Evolutionary conservation across 345 rosid genomes (phyloP), one percentile per base, ranked within the genome.

Genomic region (Laguncularia racemosa): DNA sequence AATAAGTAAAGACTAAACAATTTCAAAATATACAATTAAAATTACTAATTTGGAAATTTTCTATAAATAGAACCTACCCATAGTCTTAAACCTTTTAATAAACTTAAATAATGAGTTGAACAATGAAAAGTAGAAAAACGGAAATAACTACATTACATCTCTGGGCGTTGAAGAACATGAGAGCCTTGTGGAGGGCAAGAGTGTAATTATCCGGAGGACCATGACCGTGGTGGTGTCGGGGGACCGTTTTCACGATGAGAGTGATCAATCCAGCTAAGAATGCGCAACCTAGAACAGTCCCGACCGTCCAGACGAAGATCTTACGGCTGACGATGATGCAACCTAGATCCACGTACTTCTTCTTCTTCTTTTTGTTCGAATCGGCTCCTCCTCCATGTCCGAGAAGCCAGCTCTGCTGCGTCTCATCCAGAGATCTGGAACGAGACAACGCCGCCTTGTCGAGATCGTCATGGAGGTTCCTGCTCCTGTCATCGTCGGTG

Each of bases 161-260:
- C 65, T 95, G 99, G 60, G 84, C 99, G 69, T 90, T 95, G 89
- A 95, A 95, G 82, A 95, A 95, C 86, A 82, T 87, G 73, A 95
- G 99, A 33, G 99, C 91, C 75, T 90, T 95, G 60, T 76, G 92
- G 19, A 95, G 92, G 44, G 96, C 96, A 44, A 87, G 70, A 1
- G 99, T 90, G 67, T 95, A 95, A 52, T 95, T 95, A 43, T 95
- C 97, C 13, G 97, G 74, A 8, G 90, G 86, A 5, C 72, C 46
- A n/a, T 54, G 70, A 20, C 56, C 48, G 50, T 67, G 82, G 64
- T 74, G 92, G 67, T 85, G 83, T 13, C 89, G 87, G 2, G 95
- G 97, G 21, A 89, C 99, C 0, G 88, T 76, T 61, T 90, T 90
- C 59, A 87, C 95, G 67, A 93, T 87, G 46, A 87, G 79, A 51